Percentiles rank a stretch among this genome's conserved stretches.
phyloP scores from a whole-genome alignment of 2,329 filamentous ascomycete species.

The Talaromyces atroroseus region DNA sequence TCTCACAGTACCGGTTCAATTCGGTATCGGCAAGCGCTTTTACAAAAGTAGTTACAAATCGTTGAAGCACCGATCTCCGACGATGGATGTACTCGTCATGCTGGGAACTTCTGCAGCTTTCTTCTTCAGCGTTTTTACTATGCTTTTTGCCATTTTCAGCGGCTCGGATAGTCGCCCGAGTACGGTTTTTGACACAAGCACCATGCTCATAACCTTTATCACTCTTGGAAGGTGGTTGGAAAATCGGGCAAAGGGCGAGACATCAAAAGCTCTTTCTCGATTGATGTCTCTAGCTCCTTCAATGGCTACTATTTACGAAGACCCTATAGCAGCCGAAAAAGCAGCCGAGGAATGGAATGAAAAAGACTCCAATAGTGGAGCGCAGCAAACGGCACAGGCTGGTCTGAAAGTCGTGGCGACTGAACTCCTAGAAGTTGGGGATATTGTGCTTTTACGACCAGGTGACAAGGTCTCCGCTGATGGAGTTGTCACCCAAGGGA shows the following conservation, averaged over 20 bases:
- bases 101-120: constrained; percentile 92
- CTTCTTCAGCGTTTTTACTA: constrained; percentile 85
- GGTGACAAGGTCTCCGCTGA: constrained; percentile 97
- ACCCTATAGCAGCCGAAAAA: constrained; percentile 90
- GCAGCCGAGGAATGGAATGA: constrained; percentile 69
- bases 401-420: constrained; percentile 86
- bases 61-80: constrained; percentile 81
- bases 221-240: constrained; percentile 86
- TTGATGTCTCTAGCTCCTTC: constrained; percentile 95
- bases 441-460: constrained; percentile 86
- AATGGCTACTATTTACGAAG: constrained; percentile 93
- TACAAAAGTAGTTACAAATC: constrained; percentile 93
- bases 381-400: constrained; percentile 39
- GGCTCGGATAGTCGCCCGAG: constrained; percentile 72
- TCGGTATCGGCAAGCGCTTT: constrained; percentile 91
- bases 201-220: constrained; percentile 96
- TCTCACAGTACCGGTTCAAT: constrained; percentile 90
- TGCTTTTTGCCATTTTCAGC: constrained; percentile 73
- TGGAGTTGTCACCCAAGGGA: constrained; percentile 76
- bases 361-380: constrained; percentile 6
- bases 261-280: constrained; percentile 83
- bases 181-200: constrained; percentile 95
- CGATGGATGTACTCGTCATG: constrained; percentile 95
- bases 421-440: constrained; percentile 87
- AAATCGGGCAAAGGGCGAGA: constrained; percentile 92